Evolutionary conservation across 441 rosid species (phyloP).

Genomic region (Pelargonium myrrhifolium): DNA sequence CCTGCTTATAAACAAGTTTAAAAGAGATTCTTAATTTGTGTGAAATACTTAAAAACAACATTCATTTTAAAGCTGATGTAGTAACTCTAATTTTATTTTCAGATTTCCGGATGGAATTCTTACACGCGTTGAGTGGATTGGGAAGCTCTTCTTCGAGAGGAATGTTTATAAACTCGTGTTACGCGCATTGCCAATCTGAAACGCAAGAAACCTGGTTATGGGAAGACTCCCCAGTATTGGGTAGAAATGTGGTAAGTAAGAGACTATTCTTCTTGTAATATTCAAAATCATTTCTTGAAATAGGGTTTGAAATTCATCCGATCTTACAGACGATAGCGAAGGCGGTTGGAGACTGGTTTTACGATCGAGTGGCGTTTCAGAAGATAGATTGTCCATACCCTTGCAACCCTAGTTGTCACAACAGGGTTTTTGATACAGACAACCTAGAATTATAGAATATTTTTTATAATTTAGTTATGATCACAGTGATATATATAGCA

Average conservation of each 20-base stretch:
- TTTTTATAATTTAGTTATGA: not conserved
- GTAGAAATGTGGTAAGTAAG: constrained; percentile 25
- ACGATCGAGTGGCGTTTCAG: constrained; percentile 41
- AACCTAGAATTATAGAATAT: constrained; percentile 26
- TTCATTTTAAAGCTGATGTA: not conserved
- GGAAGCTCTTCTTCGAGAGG: constrained; percentile 58
- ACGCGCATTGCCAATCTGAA: constrained; percentile 83
- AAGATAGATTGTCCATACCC: constrained; percentile 90
- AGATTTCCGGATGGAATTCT: constrained; percentile 68
- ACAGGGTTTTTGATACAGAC: constrained; percentile 30
- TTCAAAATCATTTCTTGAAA: too few species aligned
- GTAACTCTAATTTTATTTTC: constrained; percentile 14
- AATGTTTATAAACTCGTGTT: constrained; percentile 72
- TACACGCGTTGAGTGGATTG: constrained; percentile 43
- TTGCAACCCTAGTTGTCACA: constrained; percentile 86
- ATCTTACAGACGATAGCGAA: constrained; percentile 64
- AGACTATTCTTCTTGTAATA: not conserved
- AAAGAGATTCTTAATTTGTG: too few species aligned
- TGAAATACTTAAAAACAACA: too few species aligned
- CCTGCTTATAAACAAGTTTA: too few species aligned
- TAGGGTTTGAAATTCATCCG: not conserved
- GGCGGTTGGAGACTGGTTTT: constrained; percentile 94
- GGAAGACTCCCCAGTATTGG: constrained; percentile 50
- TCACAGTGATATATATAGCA: not conserved
- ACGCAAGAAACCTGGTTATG: constrained; percentile 56